phyloP scores from a whole-genome alignment of 2,329 filamentous ascomycete species.

The Kalmusia sp. region DNA sequence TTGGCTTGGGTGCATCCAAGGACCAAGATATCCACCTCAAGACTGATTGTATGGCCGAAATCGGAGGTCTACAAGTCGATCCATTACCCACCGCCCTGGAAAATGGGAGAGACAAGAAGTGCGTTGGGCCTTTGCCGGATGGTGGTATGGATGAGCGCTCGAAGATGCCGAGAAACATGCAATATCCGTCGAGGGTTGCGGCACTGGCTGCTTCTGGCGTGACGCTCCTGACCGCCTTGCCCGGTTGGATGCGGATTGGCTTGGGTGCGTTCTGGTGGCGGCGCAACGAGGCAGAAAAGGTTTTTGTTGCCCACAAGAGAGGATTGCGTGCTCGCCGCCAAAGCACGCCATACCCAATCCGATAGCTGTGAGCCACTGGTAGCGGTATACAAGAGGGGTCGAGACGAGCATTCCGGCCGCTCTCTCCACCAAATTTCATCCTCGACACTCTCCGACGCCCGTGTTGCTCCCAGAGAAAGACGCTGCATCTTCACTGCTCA shows the following conservation, averaged over 20 bases:
- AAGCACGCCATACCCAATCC: constrained; percentile 40
- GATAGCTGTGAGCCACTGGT: constrained; percentile 28
- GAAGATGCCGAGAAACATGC: not conserved
- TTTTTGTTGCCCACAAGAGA: constrained; percentile 26
- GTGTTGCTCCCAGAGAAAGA: not conserved
- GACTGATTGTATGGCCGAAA: not conserved
- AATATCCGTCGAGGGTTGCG: not conserved
- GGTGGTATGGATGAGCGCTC: not conserved
- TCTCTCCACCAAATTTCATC: constrained; percentile 11
- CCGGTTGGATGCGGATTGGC: constrained; percentile 28
- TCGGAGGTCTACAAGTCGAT: not conserved
- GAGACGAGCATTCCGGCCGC: constrained; percentile 19
- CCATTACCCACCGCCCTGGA: not conserved
- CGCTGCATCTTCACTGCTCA: not conserved
- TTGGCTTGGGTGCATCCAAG: no score
- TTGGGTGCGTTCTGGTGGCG: constrained; percentile 12
- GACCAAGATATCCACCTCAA: not conserved
- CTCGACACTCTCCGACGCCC: constrained; percentile 3
- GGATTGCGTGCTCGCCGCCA: constrained; percentile 33
- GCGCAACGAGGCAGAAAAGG: constrained; percentile 33
- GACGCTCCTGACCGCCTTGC: constrained; percentile 20
- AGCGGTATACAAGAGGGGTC: constrained; percentile 24
- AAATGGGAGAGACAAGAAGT: not conserved
- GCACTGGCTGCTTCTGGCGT: constrained; percentile 20
- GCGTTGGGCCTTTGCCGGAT: not conserved